Percentiles rank a stretch among this genome's conserved stretches.
phyloP scores from a whole-genome alignment of 805 yeast species.

The Lachancea sp. region DNA sequence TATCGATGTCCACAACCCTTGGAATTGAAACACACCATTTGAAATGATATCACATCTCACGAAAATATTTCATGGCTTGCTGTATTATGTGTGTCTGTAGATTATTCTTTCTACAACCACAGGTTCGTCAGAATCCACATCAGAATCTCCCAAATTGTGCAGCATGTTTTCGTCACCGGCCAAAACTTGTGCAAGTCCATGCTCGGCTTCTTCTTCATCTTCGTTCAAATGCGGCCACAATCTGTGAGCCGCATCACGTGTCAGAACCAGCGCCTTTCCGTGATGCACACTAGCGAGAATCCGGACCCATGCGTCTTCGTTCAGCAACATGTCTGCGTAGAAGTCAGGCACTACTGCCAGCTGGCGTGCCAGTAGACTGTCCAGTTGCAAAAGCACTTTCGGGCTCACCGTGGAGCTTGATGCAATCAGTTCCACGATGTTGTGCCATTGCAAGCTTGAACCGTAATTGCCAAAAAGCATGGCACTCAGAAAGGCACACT shows the following conservation, averaged over 20 bases:
- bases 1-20: too few relatives aligned
- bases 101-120: conserved; percentile 8
- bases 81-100: conserved; percentile 1
- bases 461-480: conserved; percentile 56
- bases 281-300: conserved; percentile 15
- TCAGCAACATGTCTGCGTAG: conserved; percentile 20
- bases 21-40: too few relatives aligned
- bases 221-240: not conserved
- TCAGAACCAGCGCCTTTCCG: not conserved
- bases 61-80: too few relatives aligned
- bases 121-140: conserved; percentile 9
- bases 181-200: too few relatives aligned
- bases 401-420: conserved; percentile 13
- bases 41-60: too few relatives aligned
- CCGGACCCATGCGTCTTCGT: conserved; percentile 18
- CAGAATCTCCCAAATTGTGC: conserved; percentile 2
- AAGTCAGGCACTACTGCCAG: conserved; percentile 20
- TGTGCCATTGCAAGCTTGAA: conserved; percentile 59
- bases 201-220: not conserved
- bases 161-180: not conserved
- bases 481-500: conserved; percentile 43
- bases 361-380: conserved; percentile 17
- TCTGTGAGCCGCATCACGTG: not conserved
- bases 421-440: conserved; percentile 37
- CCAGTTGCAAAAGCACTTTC: conserved; percentile 11